Percentiles rank a stretch among this genome's conserved stretches.
Conservation (phyloP, 2,329 filamentous ascomycete species). For the Trichoderma hamatum region DNA sequence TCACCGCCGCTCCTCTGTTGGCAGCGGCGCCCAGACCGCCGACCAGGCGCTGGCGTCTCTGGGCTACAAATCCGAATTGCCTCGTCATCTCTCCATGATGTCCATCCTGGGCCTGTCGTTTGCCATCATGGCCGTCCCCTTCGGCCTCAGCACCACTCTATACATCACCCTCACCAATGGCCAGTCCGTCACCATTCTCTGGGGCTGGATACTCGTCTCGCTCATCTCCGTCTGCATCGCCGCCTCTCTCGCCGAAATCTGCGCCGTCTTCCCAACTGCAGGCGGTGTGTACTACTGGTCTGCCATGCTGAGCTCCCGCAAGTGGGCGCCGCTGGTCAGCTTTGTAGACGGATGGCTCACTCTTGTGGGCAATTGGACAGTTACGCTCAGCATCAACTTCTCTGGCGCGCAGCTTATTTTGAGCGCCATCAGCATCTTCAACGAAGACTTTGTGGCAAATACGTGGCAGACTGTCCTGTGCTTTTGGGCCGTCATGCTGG, state of each 20-base stretch:
- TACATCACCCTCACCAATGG: constrained; percentile 66
- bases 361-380: constrained; percentile 70
- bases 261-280: constrained; percentile 65
- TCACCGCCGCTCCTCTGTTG: constrained; percentile 28
- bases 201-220: constrained; percentile 66
- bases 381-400: constrained; percentile 72
- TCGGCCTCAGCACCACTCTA: constrained; percentile 53
- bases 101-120: constrained; percentile 54
- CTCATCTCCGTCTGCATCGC: constrained; percentile 74
- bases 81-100: constrained; percentile 54
- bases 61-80: constrained; percentile 55
- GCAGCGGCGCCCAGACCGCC: constrained; percentile 35
- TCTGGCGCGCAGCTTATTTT: constrained; percentile 70
- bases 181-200: constrained; percentile 72
- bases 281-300: constrained; percentile 76
- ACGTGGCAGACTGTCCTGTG: constrained; percentile 76
- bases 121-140: constrained; percentile 56
- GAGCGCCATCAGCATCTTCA: constrained; percentile 67
- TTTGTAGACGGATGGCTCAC: constrained; percentile 78
- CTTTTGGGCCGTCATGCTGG: constrained; percentile 67
- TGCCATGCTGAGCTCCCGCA: constrained; percentile 63
- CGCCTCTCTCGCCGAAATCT: constrained; percentile 71
- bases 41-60: constrained; percentile 51
- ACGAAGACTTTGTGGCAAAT: constrained; percentile 61
- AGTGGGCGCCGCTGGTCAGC: constrained; percentile 65